Percentiles rank a stretch among this genome's conserved stretches.
Evolutionary conservation across 345 rosid species (phyloP).

Genomic region (Clausena lansium): DNA sequence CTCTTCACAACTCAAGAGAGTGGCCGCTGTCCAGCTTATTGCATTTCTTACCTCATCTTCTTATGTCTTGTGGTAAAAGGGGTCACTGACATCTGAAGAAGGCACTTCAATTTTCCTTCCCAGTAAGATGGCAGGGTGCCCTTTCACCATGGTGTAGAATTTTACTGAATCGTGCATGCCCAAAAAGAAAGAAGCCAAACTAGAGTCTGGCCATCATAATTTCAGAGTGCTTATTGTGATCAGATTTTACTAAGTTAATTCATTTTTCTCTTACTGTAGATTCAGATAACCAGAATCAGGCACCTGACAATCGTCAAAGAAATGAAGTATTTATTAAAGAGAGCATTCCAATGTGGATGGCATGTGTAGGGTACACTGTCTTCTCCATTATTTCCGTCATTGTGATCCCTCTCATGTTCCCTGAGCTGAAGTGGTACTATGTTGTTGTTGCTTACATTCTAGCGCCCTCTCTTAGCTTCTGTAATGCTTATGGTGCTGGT

Average conservation of each 20-base stretch:
- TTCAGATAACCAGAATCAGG: constrained; percentile 24
- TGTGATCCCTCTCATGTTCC: constrained; percentile 77
- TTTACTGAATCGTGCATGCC: background rate
- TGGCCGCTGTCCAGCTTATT: background rate
- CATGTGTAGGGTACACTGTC: constrained; percentile 54
- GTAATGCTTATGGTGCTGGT: constrained; percentile 97
- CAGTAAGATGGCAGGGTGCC: background rate
- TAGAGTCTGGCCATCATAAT: background rate
- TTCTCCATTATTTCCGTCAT: constrained; percentile 40
- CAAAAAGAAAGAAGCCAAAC: background rate
- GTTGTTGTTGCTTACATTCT: constrained; percentile 80
- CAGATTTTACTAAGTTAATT: background rate
- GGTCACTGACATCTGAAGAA: too few relatives aligned
- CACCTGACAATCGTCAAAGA: constrained; percentile 35
- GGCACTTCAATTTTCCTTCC: background rate
- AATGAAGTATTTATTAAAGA: constrained; percentile 74
- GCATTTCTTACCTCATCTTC: background rate
- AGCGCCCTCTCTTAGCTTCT: constrained; percentile 88
- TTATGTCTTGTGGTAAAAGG: background rate
- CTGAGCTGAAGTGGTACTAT: constrained; percentile 85
- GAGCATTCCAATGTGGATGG: constrained; percentile 76
- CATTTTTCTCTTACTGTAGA: constrained; percentile 23
- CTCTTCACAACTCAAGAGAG: background rate
- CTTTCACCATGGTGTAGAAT: background rate
- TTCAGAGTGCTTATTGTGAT: background rate